Evolutionary conservation across 305 asterid species (phyloP).

Genomic region (Fraxinus sp.): DNA sequence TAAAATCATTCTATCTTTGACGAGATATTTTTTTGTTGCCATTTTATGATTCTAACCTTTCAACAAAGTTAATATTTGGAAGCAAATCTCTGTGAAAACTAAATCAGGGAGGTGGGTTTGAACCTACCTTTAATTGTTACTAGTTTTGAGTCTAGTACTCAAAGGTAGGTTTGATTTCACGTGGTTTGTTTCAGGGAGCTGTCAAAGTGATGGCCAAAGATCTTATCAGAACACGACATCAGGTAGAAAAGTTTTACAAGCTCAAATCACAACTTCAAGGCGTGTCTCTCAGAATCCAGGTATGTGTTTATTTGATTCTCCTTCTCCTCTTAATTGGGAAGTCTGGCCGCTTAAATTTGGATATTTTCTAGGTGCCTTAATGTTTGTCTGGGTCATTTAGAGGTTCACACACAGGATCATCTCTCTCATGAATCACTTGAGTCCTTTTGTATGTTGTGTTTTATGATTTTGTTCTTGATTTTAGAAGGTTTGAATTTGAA

Average conservation of each 20-base stretch:
- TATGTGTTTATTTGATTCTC: conserved; percentile 21
- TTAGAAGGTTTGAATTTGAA: not conserved
- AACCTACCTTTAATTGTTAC: not conserved
- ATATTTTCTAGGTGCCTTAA: not conserved
- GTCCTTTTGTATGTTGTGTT: not conserved
- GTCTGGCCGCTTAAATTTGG: not conserved
- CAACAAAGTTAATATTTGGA: not conserved
- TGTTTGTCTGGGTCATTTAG: not conserved
- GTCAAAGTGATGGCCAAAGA: conserved; percentile 75
- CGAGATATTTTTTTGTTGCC: conserved; percentile 10
- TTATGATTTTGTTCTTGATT: not conserved
- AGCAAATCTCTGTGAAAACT: not conserved
- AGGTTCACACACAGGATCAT: not conserved
- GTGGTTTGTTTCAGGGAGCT: conserved; percentile 45
- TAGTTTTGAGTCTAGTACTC: conserved; percentile 21
- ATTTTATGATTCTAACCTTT: not conserved
- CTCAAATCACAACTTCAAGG: conserved; percentile 99
- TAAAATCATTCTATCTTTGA: not conserved
- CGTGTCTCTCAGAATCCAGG: conserved; percentile 97
- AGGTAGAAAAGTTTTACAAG: conserved; percentile 88
- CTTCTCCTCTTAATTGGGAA: not conserved
- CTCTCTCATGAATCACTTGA: not conserved
- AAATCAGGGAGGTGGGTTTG: not conserved
- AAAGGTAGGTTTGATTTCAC: not conserved
- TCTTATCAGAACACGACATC: conserved; percentile 69